Conservation (phyloP, 2,329 filamentous ascomycete species). For the Pestalotiopsis sp. region DNA sequence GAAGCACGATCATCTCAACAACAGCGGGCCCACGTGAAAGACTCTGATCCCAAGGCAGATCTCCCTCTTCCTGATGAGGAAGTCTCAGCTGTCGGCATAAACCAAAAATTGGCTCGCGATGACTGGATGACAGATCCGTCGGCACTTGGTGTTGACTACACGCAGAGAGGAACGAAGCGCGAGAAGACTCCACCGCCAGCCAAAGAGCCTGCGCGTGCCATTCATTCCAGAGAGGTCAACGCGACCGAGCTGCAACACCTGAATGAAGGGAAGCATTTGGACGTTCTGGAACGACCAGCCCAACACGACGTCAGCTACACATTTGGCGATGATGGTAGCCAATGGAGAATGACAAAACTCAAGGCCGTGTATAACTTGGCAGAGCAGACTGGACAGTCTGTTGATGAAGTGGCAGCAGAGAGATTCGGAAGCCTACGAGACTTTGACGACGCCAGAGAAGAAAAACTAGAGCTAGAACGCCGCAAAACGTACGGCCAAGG, state of each 20-base stretch:
- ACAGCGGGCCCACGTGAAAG: conserved; percentile 42
- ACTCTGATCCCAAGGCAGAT: conserved; percentile 51
- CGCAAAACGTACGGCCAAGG: conserved; percentile 81
- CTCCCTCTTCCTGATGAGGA: conserved; percentile 55
- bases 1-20: conserved; percentile 5
- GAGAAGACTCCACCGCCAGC: conserved; percentile 53
- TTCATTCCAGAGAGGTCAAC: conserved; percentile 85
- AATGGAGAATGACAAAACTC: conserved; percentile 96
- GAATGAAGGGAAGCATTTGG: conserved; percentile 56
- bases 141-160: conserved; percentile 81
- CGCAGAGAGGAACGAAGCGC: conserved; percentile 62
- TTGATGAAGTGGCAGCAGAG: conserved; percentile 84
- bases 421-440: conserved; percentile 79
- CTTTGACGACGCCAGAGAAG: conserved; percentile 92
- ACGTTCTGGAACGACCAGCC: conserved; percentile 55
- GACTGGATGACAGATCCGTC: conserved; percentile 94
- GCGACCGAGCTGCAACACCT: conserved; percentile 62
- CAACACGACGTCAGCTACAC: conserved; percentile 74
- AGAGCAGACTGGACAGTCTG: conserved; percentile 68
- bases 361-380: conserved; percentile 82
- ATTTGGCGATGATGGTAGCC: conserved; percentile 86
- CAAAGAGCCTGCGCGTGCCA: conserved; percentile 67
- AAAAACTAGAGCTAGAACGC: conserved; percentile 87
- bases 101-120: conserved; percentile 65
- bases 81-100: conserved; percentile 33